Base-by-base conservation (phyloP, 805 yeast genomes). In the Brettanomyces anomalus region DNA sequence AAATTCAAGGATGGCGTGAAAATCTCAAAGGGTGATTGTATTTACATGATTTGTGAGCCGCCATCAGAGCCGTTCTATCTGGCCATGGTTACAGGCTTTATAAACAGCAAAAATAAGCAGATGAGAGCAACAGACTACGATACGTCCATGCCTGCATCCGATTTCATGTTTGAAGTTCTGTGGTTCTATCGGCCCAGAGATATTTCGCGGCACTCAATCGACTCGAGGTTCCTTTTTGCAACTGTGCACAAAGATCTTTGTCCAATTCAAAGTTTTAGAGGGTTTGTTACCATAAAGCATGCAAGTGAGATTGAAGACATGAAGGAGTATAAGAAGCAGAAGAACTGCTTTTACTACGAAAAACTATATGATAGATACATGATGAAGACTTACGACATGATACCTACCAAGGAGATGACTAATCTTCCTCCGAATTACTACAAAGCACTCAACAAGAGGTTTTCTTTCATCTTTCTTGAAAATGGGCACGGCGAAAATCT, bases 1-100 rank as follows among this genome's bases (percentile, higher is more conserved):
- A 62, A 66, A 2, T 64, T 73, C 39, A 75, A 57, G 44, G 64
- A 62, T 39, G 57, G 63, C 3, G 56, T 62, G 43, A 58, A 54
- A 37, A 46, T 76, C n/a, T 46, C 47, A 4, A 76, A 74, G 47
- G 77, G 76, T 42, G 95, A 88, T 44, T 77, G 70, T 46, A 81
- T 88, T 8, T 88, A 84, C 57, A 78, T 89, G 79, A 72, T 89
- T 11, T 78, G 93, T 48, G 96, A 87, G 59, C 96, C 96, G 1
- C 87, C 96, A 0, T 93, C 95, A 2, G 96, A 87, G 53, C 97
- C 97, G 0, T 93, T 84, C 66, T 85, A 87, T 54, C 74, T 93
- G 36, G 97, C 94, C 1, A 69, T 90, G 35, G 71, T 90, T 33
- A 74, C 85, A 69, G 93, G 89, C 14, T 86, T 88, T 50, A 70